Conservation (phyloP, 192 early-diverging fungal species). For the Geranomyces michiganensis region DNA sequence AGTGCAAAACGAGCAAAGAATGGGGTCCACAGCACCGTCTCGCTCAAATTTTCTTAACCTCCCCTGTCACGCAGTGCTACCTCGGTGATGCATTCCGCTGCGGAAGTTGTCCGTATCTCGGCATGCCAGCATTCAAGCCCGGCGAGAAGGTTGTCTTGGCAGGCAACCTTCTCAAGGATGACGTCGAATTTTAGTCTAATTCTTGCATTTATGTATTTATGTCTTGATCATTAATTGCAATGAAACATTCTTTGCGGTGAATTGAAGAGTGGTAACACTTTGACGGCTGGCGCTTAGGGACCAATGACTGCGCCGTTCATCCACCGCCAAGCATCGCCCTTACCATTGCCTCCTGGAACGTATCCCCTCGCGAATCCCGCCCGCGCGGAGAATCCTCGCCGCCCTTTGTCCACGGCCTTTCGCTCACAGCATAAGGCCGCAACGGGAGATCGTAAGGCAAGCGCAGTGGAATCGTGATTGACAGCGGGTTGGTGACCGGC, state of each 20-base stretch:
- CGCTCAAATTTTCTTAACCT: conserved; percentile 23
- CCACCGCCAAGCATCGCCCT: no score
- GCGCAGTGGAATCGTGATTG: conserved; percentile 52
- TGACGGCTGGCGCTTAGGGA: no score
- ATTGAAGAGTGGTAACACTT: no score
- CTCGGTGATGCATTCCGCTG: conserved; percentile 98
- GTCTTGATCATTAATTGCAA: no score
- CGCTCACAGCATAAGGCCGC: conserved; percentile 46
- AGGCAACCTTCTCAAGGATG: conserved; percentile 74
- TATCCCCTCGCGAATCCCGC: no score
- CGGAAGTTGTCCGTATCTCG: conserved; percentile 91
- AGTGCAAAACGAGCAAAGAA: conserved; percentile 4
- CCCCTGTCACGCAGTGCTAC: conserved; percentile 61
- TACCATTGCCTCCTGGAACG: no score
- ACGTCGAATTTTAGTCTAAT: conserved; percentile 46
- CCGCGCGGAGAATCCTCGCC: conserved; percentile 19
- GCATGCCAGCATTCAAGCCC: conserved; percentile 95
- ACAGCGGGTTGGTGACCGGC: not conserved
- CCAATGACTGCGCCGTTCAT: no score
- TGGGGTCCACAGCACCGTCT: conserved; percentile 8
- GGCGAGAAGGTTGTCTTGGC: conserved; percentile 90
- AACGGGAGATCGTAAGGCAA: conserved; percentile 66
- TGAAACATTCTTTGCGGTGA: no score
- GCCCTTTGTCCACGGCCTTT: conserved; percentile 45
- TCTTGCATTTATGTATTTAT: no score